Evolutionary conservation across 805 yeast genomes (phyloP), one percentile per base, ranked within the genome.

Genomic region (Schwanniomyces sp.): DNA sequence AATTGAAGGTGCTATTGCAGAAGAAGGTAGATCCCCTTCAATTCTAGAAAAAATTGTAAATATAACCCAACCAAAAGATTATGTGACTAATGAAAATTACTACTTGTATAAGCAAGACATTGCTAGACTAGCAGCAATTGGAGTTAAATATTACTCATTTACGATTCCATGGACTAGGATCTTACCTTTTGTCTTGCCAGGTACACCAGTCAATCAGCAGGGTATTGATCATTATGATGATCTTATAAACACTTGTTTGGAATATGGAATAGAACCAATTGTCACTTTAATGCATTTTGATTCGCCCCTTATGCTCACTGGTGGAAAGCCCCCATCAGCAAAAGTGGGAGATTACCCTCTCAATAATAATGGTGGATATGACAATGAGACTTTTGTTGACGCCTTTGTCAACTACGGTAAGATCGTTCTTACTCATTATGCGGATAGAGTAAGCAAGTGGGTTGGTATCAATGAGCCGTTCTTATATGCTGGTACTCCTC

Each of bases 161-260:
- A 48, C 67, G 7, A 61, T 68, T 41, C 64, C 72, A 5, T 68
- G 72, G 71, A 52, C 68, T 11, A 54, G 73, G 48, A 64, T 68
- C 16, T 51, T 65, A 30, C 73, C 72, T 4, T 59, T 61, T 42
- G 65, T 56, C 25, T 34, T 57, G 9, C 61, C 60, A 4, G 69
- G 68, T 9, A 48, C 64, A 17, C 64, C 64, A 43, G 64, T 63
- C 36, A 65, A 66, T 51, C 36, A 62, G 37, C 57, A 63, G 39
- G 66, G 56, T 18, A 49, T 66, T 34, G 57, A 63, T 44, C 61
- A 61, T 48, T 54, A 64, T 41, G 55, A 55, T 34, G 61, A 52
- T 41, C n/a, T 55, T 7, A 46, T 57, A 18, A 55, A 57, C 30
- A 57, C 61, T 37, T 57, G 59, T 40, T 16, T 57, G 24, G 50